Conservation (phyloP, 2,329 filamentous ascomycete genomes). For the Endocalyx cinctus region DNA sequence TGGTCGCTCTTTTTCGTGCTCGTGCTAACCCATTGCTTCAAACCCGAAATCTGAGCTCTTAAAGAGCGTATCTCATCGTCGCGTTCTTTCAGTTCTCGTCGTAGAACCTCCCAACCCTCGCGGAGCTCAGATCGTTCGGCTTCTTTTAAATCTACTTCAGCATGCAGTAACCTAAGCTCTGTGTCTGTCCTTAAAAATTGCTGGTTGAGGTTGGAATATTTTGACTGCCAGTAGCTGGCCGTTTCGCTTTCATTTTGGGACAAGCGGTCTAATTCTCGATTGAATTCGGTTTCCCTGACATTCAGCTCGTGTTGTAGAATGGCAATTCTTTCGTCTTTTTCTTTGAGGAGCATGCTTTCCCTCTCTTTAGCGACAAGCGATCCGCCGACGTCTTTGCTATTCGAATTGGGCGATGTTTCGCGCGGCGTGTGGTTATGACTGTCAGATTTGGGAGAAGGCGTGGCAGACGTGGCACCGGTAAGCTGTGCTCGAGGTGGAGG, state of each 20-base stretch:
- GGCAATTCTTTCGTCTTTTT: conserved; percentile 49
- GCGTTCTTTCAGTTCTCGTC: conserved; percentile 40
- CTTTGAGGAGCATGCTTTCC: conserved; percentile 30
- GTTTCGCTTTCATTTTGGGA: conserved; percentile 51
- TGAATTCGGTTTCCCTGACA: conserved; percentile 50
- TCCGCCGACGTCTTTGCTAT: conserved; percentile 17
- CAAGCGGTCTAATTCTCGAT: conserved; percentile 47
- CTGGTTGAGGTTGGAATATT: conserved; percentile 48
- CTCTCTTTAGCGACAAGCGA: conserved; percentile 19
- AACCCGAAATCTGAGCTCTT: conserved; percentile 56
- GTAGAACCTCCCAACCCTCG: conserved; percentile 43
- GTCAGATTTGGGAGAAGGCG: conserved; percentile 28
- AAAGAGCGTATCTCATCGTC: conserved; percentile 54
- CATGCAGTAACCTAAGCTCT: conserved; percentile 45
- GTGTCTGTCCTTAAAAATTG: conserved; percentile 48
- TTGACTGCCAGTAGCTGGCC: conserved; percentile 53
- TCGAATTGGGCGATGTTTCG: conserved; percentile 13
- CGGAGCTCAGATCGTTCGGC: conserved; percentile 45
- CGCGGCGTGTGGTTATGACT: conserved; percentile 10
- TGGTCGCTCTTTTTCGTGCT: conserved; percentile 59
- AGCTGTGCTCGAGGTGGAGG: conserved; percentile 38
- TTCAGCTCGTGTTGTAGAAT: conserved; percentile 48
- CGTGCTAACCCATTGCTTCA: conserved; percentile 69
- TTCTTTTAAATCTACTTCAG: conserved; percentile 44
- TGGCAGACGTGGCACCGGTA: conserved; percentile 23